Percentiles rank a stretch among this genome's conserved stretches.
These are phyloP conservation scores for Paramecium caudatum DNA, from an alignment of 73 alveolate genomes.

Conservation along the genomic window DNA sequence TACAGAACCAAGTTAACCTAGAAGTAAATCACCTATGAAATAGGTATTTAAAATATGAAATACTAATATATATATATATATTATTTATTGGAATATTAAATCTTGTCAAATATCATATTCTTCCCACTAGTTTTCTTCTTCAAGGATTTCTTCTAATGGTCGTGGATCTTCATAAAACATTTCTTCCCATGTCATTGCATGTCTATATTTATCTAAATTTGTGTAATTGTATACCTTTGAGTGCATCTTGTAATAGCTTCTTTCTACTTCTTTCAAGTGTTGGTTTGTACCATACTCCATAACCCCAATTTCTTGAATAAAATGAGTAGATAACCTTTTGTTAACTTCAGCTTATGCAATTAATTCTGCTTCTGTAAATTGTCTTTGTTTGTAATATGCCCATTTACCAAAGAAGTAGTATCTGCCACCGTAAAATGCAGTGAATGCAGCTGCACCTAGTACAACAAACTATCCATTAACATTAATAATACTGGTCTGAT, in stretches of 20 bases:
- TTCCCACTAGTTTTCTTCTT: constrained; percentile 76
- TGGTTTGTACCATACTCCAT: constrained; percentile 76
- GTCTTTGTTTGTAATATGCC: constrained; percentile 68
- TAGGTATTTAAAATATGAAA: too few relatives aligned
- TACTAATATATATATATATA: constrained; percentile 3
- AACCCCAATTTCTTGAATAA: constrained; percentile 75
- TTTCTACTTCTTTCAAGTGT: constrained; percentile 72
- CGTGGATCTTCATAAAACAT: constrained; percentile 70
- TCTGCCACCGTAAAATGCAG: constrained; percentile 69
- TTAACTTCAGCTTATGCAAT: constrained; percentile 69
- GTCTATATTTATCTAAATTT: constrained; percentile 66
- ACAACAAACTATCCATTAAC: constrained; percentile 60
- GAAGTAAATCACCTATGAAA: too few relatives aligned
- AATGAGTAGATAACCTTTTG: constrained; percentile 46
- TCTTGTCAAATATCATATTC: constrained; percentile 46
- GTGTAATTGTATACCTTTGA: not conserved
- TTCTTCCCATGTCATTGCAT: constrained; percentile 75
- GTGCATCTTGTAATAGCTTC: constrained; percentile 57
- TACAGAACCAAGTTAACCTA: too few relatives aligned
- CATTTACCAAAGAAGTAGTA: constrained; percentile 78
- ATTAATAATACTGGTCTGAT: constrained; percentile 73
- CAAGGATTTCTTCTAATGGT: constrained; percentile 61
- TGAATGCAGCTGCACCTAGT: constrained; percentile 52
- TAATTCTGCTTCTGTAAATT: constrained; percentile 40
- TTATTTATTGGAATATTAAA: not conserved